phyloP scores from a whole-genome alignment of 1,139 yeast species.

The Blastobotrys aristatus region DNA sequence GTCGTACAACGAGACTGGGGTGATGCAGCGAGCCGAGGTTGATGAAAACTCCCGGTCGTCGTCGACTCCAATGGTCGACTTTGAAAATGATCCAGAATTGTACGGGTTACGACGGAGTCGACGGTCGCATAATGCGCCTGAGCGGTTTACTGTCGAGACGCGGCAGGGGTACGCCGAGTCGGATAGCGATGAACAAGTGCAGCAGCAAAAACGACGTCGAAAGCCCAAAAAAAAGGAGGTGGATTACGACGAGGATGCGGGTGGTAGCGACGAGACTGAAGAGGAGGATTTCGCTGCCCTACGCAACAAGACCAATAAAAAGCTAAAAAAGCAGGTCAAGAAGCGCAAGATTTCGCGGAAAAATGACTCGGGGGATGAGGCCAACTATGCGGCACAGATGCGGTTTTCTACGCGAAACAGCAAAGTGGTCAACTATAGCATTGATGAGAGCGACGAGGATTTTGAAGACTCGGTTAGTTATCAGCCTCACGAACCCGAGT shows the following conservation, averaged over 20 bases:
- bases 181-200: conserved; percentile 24
- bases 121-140: conserved; percentile 54
- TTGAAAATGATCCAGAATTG: conserved; percentile 62
- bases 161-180: conserved; percentile 24
- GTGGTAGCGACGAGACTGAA: conserved; percentile 27
- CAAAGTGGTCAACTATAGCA: conserved; percentile 66
- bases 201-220: conserved; percentile 10
- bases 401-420: conserved; percentile 76
- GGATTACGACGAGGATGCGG: conserved; percentile 2
- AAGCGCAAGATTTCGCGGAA: conserved; percentile 26
- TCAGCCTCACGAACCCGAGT: conserved; percentile 23
- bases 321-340: conserved; percentile 16
- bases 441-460: conserved; percentile 66
- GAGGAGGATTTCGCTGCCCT: conserved; percentile 35
- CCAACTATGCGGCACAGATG: conserved; percentile 32
- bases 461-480: conserved; percentile 36
- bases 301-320: conserved; percentile 23
- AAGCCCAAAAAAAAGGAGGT: conserved; percentile 11
- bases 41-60: background rate
- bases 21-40: background rate
- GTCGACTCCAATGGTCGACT: conserved; percentile 17
- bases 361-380: conserved; percentile 26
- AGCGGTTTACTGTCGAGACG: conserved; percentile 42
- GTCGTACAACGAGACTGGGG: background rate
- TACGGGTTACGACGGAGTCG: conserved; percentile 89